Percentiles rank a stretch among this genome's conserved stretches.
Evolutionary conservation across 2,329 filamentous ascomycete species (phyloP).

Genomic region (Lachnellula arida): DNA sequence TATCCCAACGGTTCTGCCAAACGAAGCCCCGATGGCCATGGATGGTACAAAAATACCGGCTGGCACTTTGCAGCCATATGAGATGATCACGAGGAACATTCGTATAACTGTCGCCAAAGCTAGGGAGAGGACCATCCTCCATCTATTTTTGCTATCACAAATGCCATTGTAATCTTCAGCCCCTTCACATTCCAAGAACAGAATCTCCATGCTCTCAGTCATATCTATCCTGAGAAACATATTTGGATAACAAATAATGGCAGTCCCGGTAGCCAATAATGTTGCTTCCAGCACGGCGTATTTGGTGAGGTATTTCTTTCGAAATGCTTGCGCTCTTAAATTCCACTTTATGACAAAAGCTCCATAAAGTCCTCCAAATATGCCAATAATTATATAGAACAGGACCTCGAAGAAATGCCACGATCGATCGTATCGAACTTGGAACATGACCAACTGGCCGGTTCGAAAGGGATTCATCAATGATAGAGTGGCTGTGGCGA

Average conservation of each 20-base stretch:
- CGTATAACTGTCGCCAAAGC: constrained; percentile 75
- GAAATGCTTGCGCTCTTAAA: constrained; percentile 80
- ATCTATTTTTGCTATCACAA: constrained; percentile 73
- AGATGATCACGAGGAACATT: constrained; percentile 83
- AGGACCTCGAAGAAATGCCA: constrained; percentile 98
- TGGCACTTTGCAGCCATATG: constrained; percentile 96
- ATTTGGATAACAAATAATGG: constrained; percentile 93
- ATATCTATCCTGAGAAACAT: constrained; percentile 95
- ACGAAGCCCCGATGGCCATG: constrained; percentile 94
- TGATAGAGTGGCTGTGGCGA: constrained; percentile 86
- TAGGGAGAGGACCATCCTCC: constrained; percentile 74
- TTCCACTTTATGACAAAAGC: constrained; percentile 99
- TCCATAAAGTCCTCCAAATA: constrained; percentile 92
- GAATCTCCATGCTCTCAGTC: constrained; percentile 98
- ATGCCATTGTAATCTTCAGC: constrained; percentile 84
- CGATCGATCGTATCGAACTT: constrained; percentile 88
- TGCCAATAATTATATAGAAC: constrained; percentile 86
- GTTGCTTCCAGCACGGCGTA: constrained; percentile 87
- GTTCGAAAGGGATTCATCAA: constrained; percentile 98
- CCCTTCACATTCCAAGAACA: constrained; percentile 91
- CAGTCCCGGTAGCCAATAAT: constrained; percentile 75
- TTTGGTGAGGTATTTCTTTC: constrained; percentile 82
- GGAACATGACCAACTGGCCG: constrained; percentile 98
- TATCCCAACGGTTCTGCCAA: constrained; percentile 91
- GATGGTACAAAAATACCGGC: constrained; percentile 97